These are phyloP conservation scores for Colletotrichum navitas DNA, from an alignment of 2,329 filamentous ascomycete species.

Conservation along the genomic window DNA sequence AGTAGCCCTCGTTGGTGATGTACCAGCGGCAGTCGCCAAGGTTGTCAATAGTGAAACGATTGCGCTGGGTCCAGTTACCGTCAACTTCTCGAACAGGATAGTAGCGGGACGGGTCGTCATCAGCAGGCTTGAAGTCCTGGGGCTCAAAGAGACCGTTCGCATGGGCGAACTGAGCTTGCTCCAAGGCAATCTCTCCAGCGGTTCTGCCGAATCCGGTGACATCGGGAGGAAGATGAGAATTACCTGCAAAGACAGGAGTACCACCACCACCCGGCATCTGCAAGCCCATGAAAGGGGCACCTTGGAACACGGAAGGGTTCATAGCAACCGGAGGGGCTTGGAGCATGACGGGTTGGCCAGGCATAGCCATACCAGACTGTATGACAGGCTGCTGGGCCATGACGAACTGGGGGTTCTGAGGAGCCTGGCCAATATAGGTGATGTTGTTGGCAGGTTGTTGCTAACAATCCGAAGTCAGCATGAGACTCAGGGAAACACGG, in stretches of 20 bases:
- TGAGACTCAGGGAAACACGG: not conserved
- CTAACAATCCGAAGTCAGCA: slow-evolving; percentile 42
- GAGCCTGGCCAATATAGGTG: slow-evolving; percentile 47
- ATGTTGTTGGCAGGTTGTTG: slow-evolving; percentile 49
- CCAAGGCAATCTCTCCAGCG: slow-evolving; percentile 59
- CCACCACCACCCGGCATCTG: slow-evolving; percentile 22
- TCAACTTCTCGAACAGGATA: slow-evolving; percentile 73
- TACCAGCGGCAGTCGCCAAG: slow-evolving; percentile 71
- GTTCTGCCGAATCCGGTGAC: slow-evolving; percentile 67
- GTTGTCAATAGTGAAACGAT: slow-evolving; percentile 70
- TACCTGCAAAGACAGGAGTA: slow-evolving; percentile 52
- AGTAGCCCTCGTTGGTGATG: slow-evolving; percentile 67
- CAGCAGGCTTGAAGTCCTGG: slow-evolving; percentile 73
- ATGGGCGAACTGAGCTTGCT: slow-evolving; percentile 63
- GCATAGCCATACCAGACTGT: slow-evolving; percentile 45
- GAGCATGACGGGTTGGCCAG: slow-evolving; percentile 48
- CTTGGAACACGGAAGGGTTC: slow-evolving; percentile 28
- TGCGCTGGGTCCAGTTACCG: slow-evolving; percentile 70
- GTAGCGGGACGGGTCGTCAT: slow-evolving; percentile 70
- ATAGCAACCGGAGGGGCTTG: slow-evolving; percentile 45
- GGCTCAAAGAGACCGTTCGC: slow-evolving; percentile 65
- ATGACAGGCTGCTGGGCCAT: slow-evolving; percentile 50
- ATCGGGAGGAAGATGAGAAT: slow-evolving; percentile 58
- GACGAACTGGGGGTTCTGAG: slow-evolving; percentile 48
- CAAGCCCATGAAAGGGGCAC: slow-evolving; percentile 34